Base-by-base conservation (phyloP, 768 basidiomycete species). In the Lentinula guzmanii region DNA sequence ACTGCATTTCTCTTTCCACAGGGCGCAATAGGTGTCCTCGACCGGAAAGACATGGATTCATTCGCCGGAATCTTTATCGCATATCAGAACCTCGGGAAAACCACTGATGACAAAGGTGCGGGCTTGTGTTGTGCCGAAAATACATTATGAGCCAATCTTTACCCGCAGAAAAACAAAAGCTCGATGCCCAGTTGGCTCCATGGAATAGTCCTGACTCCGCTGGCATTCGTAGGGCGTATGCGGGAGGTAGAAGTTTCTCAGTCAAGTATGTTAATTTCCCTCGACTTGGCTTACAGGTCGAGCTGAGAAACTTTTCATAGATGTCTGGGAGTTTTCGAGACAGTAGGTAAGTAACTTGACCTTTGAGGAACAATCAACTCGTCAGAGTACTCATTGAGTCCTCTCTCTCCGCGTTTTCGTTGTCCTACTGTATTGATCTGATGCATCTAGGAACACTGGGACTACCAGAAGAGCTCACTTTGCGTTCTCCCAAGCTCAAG, bases 291-390 rank as follows among this genome's bases (percentile, higher is more conserved):
- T 8, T 42, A 59, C 18, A 39, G 5, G 8, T 43, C 46, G 52
- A 8, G 33, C 61, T 41, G 18, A 54, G 64, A 33, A 48, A 15
- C 52, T 31, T 57, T 31, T 28, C 62, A 35, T 64, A 87, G 85
- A 70, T 87, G 86, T 64, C 65, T 91, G 58, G 89, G 89, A 2
- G 87, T 91, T 18, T 91, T 86, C 66, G 89, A 91, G 66, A 91
- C 89, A 5, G 89, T 90, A n/a, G 87, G 87, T n/a, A 35, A n/a
- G 31, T 53, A 52, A 4, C 7, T 4, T 33, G 11, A 33, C 2
- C 31, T 33, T 33, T 13, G 33, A 34, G 51, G 18, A 45, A 18
- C 33, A 21, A 46, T 13, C 18, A 5, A 24, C 18, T 9, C 21
- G 21, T 15, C 28, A 28, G n/a, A 10, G n/a, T 50, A 10, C 21